Conservation (phyloP, 2,329 filamentous ascomycete species). For the Calonectria naviculata region DNA sequence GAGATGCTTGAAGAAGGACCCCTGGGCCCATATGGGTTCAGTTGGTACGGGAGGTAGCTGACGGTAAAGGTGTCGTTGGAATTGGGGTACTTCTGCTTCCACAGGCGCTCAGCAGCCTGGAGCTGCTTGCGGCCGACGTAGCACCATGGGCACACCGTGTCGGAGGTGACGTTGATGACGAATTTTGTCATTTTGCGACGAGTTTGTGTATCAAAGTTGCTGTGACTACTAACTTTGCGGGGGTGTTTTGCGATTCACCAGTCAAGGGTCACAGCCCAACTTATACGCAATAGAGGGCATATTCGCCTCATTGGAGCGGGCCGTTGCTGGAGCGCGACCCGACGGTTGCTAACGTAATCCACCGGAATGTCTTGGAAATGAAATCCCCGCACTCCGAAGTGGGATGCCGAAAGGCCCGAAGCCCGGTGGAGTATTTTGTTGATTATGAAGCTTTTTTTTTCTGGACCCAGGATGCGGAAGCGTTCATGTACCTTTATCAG, state of each 20-base stretch:
- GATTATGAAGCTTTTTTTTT: neutral
- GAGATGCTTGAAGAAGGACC: slow-evolving; percentile 46
- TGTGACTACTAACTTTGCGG: neutral
- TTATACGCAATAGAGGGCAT: slow-evolving; percentile 1
- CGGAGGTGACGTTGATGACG: slow-evolving; percentile 58
- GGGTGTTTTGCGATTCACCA: neutral
- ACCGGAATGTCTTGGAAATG: slow-evolving; percentile 10
- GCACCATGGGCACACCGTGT: slow-evolving; percentile 64
- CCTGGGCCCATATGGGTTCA: slow-evolving; percentile 49
- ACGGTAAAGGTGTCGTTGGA: slow-evolving; percentile 69
- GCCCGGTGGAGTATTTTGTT: neutral
- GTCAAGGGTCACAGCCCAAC: neutral
- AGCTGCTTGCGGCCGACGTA: slow-evolving; percentile 61
- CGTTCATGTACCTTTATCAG: neutral
- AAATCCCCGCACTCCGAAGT: slow-evolving; percentile 3
- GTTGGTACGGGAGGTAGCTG: slow-evolving; percentile 58
- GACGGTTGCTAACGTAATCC: slow-evolving; percentile 15
- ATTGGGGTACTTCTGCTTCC: slow-evolving; percentile 52
- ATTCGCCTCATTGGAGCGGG: neutral
- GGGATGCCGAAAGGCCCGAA: slow-evolving; percentile 14
- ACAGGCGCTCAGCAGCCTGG: slow-evolving; percentile 56
- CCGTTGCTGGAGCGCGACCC: neutral
- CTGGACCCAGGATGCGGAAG: neutral
- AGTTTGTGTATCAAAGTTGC: neutral
- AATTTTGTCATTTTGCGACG: slow-evolving; percentile 67